phyloP scores from a whole-genome alignment of 495 filamentous ascomycete species.

The Tetracladium setigerum region DNA sequence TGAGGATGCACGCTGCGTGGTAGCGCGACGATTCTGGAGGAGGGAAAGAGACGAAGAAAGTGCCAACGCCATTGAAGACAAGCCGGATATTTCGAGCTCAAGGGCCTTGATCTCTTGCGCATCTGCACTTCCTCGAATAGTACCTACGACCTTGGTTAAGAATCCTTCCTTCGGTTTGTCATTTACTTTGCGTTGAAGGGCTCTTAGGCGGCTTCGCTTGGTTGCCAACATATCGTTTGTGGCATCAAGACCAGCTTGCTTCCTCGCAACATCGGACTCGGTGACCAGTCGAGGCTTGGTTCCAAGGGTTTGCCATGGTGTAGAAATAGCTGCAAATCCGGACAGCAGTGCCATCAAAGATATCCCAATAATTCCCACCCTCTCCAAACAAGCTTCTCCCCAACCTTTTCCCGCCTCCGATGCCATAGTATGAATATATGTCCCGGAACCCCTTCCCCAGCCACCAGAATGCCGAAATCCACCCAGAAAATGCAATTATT shows the following conservation, averaged over 20 bases:
- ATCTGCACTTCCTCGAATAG: constrained; percentile 54
- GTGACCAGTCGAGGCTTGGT: constrained; percentile 51
- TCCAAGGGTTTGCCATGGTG: constrained; percentile 73
- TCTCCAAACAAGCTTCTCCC: constrained; percentile 65
- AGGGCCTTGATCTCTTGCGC: constrained; percentile 56
- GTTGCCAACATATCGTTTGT: constrained; percentile 65
- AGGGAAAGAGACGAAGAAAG: constrained; percentile 52
- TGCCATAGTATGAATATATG: constrained; percentile 23
- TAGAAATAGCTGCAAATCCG: constrained; percentile 74
- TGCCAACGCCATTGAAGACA: constrained; percentile 64
- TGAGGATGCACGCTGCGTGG: constrained; percentile 55
- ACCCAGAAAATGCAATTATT: constrained; percentile 44
- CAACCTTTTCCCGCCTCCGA: constrained; percentile 36
- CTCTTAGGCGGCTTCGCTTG: constrained; percentile 59
- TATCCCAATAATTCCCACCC: constrained; percentile 74
- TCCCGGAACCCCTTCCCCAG: constrained; percentile 58
- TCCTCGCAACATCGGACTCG: constrained; percentile 62
- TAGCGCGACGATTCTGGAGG: constrained; percentile 49
- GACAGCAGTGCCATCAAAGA: constrained; percentile 75
- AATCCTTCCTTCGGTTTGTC: constrained; percentile 47
- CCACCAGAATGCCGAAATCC: constrained; percentile 69
- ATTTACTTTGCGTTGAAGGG: constrained; percentile 55
- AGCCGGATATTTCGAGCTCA: constrained; percentile 66
- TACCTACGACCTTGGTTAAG: constrained; percentile 59
- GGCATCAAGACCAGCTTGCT: constrained; percentile 65